phyloP scores from a whole-genome alignment of 2,329 filamentous ascomycete species.

The Diaporthe sp. region DNA sequence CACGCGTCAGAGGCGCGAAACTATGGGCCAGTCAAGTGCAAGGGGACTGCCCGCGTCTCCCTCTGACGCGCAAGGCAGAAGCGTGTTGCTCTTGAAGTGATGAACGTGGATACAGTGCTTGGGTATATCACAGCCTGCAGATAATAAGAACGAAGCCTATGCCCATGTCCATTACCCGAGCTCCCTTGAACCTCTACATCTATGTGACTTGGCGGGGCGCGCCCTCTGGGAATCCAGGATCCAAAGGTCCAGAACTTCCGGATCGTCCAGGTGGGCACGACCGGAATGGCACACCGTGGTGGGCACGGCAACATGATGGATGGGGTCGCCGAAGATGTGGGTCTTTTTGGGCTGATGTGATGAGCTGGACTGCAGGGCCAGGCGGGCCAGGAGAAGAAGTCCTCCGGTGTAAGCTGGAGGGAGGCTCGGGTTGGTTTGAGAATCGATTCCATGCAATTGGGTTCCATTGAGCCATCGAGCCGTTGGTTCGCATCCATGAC shows the following conservation, averaged over 20 bases:
- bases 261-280: background rate
- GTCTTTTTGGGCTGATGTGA: background rate
- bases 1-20: background rate
- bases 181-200: background rate
- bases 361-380: conserved; percentile 8
- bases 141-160: background rate
- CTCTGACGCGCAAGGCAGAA: background rate
- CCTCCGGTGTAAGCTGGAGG: no score
- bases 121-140: background rate
- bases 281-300: background rate
- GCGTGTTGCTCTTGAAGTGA: background rate
- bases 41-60: background rate
- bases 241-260: background rate
- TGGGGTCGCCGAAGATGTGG: background rate
- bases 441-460: conserved; percentile 2
- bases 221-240: background rate
- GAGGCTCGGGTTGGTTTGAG: background rate
- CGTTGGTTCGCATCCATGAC: no score
- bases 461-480: background rate
- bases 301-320: background rate
- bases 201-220: background rate
- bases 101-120: background rate
- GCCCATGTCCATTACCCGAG: background rate
- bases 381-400: background rate
- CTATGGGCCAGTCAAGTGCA: no score